Evolutionary conservation across 2,329 filamentous ascomycete species (phyloP), one percentile per base, ranked within the genome.

Genomic region (Colletotrichum liriopes): DNA sequence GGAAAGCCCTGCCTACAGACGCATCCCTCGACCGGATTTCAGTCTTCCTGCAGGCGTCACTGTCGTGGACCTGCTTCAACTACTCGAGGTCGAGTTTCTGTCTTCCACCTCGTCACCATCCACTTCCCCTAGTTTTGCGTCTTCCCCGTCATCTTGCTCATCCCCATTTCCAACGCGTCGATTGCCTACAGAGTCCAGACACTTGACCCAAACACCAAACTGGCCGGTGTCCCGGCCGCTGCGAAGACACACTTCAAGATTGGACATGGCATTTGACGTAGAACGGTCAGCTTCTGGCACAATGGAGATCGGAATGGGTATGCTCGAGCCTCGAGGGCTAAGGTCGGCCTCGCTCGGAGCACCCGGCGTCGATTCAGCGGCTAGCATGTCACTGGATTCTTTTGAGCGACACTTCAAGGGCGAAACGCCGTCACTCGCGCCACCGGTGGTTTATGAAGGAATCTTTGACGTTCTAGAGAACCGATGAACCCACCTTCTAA

Each of bases 391-490:
- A 12, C 37, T 65, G 29, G 65, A 72, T 14, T 16, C 54, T 8
- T 51, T 60, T 6, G 66, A 59, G 32, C 43, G 60, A 20, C 20
- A n/a, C 18, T 51, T 69, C 37, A 52, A 41, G n/a, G 59, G 51
- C 52, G 66, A 72, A 5, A 23, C 37, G 39, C 49, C 65, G 23
- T 61, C 69, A 12, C 12, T 35, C 9, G 32, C 59, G 12, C 49
- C 61, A 14, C n/a, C 47, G 9, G 23, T 52, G 5, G 70, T 72
- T 2, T 69, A 69, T 29, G 70, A 72, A 45, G 70, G 70, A 14
- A 72, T 72, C 16, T 70, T 70, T 35, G 70, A 72, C 37, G 70
- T 72, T 45, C 58, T 72, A 39, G 60, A 72, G 29, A 72, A 72
- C 47, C 43, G 65, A 32, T 72, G 26, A 61, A 14, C 9, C 14